A percentile compares a stretch with the other conserved stretches of the same genome.
Conservation (phyloP, 2,329 filamentous ascomycete genomes). For the Ceratocystiopsis minuta region DNA sequence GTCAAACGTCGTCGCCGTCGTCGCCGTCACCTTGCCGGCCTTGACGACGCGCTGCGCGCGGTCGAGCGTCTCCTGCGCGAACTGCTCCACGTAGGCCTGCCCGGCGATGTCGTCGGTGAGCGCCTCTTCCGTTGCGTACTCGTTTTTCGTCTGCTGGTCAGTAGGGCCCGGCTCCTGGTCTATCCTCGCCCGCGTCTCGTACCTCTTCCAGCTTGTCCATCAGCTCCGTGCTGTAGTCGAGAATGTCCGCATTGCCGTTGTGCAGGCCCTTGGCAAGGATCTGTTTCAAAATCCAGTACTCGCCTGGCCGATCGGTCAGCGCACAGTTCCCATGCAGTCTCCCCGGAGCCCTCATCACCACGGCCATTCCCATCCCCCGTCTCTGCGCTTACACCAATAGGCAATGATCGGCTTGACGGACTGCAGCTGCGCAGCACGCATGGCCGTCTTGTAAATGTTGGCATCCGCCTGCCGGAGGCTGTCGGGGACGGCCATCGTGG, state of each 20-base stretch:
- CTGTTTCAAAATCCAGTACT: conserved; percentile 85
- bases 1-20: conserved; percentile 87
- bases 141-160: conserved; percentile 41
- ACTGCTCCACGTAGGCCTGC: conserved; percentile 86
- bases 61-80: conserved; percentile 73
- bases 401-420: conserved; percentile 70
- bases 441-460: conserved; percentile 52
- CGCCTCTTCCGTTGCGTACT: conserved; percentile 62
- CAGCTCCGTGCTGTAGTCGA: conserved; percentile 60
- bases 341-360: no score
- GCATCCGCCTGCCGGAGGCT: conserved; percentile 67
- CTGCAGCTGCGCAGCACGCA: conserved; percentile 70
- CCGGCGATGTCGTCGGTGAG: conserved; percentile 72
- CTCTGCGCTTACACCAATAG: conserved; percentile 68
- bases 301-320: conserved; percentile 34
- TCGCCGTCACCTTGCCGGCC: conserved; percentile 66
- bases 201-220: conserved; percentile 85
- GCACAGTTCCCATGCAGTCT: background rate
- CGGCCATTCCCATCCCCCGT: no score
- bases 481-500: conserved; percentile 53
- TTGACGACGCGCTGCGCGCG: conserved; percentile 68
- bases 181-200: conserved; percentile 59
- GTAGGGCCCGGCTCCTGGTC: conserved; percentile 40
- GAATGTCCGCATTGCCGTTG: conserved; percentile 56
- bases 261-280: conserved; percentile 72